Evolutionary conservation across 164 flowering plant genomes (phyloP).

Genomic region (Warburgia ugandensis): DNA sequence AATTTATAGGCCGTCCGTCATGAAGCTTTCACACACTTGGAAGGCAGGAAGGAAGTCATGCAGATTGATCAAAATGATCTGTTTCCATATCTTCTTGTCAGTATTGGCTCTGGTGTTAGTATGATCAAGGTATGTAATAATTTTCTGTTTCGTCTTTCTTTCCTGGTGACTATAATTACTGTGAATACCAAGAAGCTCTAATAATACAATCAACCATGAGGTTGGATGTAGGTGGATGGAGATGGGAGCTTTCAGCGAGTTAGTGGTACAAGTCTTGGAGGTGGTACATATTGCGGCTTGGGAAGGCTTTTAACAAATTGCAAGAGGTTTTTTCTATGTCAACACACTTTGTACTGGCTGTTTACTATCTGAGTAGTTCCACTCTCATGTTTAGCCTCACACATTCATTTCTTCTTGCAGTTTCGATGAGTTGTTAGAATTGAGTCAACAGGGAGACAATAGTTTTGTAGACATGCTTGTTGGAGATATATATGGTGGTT

Average conservation of each 20-base stretch:
- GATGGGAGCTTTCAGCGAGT: slow-evolving; percentile 83
- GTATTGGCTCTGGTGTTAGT: slow-evolving; percentile 92
- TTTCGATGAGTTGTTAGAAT: slow-evolving; percentile 95
- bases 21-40: slow-evolving; percentile 98
- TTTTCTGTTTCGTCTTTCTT: neutral
- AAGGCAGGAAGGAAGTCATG: slow-evolving; percentile 93
- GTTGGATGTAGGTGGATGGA: slow-evolving; percentile 65
- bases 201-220: slow-evolving; percentile 3
- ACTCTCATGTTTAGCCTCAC: neutral
- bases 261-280: slow-evolving; percentile 95
- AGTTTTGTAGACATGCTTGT: slow-evolving; percentile 95
- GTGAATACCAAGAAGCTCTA: neutral
- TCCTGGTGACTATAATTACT: neutral
- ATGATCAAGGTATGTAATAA: slow-evolving; percentile 63
- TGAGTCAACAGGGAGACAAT: slow-evolving; percentile 94
- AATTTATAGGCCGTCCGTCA: slow-evolving; percentile 74
- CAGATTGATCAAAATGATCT: slow-evolving; percentile 90
- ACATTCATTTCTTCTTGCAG: slow-evolving; percentile 26
- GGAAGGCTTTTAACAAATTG: slow-evolving; percentile 83
- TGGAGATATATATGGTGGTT: slow-evolving; percentile 97
- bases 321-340: slow-evolving; percentile 49
- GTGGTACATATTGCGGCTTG: slow-evolving; percentile 93
- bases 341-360: neutral
- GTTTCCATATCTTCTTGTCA: slow-evolving; percentile 95
- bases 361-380: neutral